Percentiles rank a stretch among this genome's conserved stretches.
Conservation (phyloP, 345 rosid genomes). For the Salix brachista region DNA sequence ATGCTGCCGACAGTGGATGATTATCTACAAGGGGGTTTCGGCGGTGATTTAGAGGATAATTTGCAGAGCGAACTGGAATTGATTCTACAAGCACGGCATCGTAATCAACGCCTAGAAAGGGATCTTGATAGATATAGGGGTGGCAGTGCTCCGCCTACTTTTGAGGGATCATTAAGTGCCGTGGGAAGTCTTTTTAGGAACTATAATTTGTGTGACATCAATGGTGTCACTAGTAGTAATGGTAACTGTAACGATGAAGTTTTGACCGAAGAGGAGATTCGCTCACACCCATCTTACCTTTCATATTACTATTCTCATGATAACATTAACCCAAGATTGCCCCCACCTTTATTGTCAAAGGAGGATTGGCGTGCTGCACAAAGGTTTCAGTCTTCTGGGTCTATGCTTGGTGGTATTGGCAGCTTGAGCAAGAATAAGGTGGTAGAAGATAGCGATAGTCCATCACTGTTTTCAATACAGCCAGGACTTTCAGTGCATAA, state of each 20-base stretch:
- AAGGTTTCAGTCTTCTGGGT: slow-evolving; percentile 64
- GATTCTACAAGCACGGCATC: slow-evolving; percentile 53
- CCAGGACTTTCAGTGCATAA: slow-evolving; percentile 59
- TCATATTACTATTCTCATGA: slow-evolving; percentile 75
- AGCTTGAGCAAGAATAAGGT: slow-evolving; percentile 50
- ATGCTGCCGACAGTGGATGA: slow-evolving; percentile 46
- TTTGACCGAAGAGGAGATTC: slow-evolving; percentile 71
- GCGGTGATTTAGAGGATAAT: slow-evolving; percentile 51
- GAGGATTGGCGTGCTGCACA: slow-evolving; percentile 91
- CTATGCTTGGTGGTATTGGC: slow-evolving; percentile 46
- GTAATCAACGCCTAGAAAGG: slow-evolving; percentile 43
- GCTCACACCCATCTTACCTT: slow-evolving; percentile 73
- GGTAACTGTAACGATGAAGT: slow-evolving; percentile 28
- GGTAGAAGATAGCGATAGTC: slow-evolving; percentile 31
- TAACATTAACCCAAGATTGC: slow-evolving; percentile 75
- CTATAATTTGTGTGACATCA: slow-evolving; percentile 35
- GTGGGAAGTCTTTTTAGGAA: slow-evolving; percentile 60
- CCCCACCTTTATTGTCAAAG: slow-evolving; percentile 76
- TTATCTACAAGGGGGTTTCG: slow-evolving; percentile 42
- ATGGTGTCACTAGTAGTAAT: slow-evolving; percentile 8
- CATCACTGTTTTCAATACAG: slow-evolving; percentile 72
- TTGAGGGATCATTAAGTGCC: slow-evolving; percentile 77
- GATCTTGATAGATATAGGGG: slow-evolving; percentile 57
- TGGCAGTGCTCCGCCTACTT: slow-evolving; percentile 96
- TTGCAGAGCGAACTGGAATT: slow-evolving; percentile 65